Base-by-base conservation (phyloP, 371 early-diverging fungal genomes). In the Circinella umbellata region DNA sequence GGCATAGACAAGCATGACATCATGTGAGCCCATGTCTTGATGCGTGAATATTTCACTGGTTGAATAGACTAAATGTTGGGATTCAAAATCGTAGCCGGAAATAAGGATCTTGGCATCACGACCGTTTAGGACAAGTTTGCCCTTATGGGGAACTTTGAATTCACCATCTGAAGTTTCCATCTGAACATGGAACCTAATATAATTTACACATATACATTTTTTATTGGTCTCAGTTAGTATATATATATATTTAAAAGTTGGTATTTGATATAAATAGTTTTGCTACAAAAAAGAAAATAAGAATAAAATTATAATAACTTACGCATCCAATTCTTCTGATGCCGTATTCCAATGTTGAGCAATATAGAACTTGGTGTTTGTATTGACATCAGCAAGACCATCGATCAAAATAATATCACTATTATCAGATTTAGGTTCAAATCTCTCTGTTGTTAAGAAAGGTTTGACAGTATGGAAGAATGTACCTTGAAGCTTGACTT, bases 81-180 rank as follows among this genome's bases (percentile, higher is more conserved):
- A 65, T 20, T 71, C 42, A 63, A 74, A 74, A 35, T 71, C 55
- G 13, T 68, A 68, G 65, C 71, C 71, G 34, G 71, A 64, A 13
- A 64, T 36, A 11, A 74, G 61, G 38, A 74, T 61, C 69, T 74
- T 74, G 62, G 75, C 67, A 38, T 74, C 75, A 59, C 71, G 75
- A 18, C 75, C 75, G 48, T 74, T 68, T 42, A 74, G n/a, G 10
- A 69, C 48, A 17, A 69, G 64, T 53, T 63, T 69, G 47, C 48
- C 39, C 18, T 57, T 34, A 5, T 57, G 20, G 4, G 69, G 69
- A 4, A 69, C 39, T 8, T 49, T 47, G 34, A 69, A 69, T 4
- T 34, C 64, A 35, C 69, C 69, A 49, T 64, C 64, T 3, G 34
- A 64, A 14, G 69, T 69, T 14, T 69, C 60, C 38, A 72, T 60